phyloP scores from a whole-genome alignment of 306 rosid species.

The Sicyos baderoa region DNA sequence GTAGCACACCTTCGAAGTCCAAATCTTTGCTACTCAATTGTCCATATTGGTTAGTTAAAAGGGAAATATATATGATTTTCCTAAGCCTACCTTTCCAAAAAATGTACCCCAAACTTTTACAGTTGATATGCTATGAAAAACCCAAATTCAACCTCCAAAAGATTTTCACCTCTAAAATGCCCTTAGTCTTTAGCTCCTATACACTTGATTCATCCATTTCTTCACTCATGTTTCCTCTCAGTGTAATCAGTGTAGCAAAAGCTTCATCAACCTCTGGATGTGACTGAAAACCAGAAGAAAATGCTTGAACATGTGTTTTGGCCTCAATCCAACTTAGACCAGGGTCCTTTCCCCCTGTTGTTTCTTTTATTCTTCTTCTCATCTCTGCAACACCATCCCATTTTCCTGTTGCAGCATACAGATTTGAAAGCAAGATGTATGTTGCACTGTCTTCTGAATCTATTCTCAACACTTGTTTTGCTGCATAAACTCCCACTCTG shows the following conservation, averaged over 20 bases:
- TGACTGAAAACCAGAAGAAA: slow-evolving; percentile 52
- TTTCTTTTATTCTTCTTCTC: slow-evolving; percentile 47
- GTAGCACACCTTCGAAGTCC: too few species aligned
- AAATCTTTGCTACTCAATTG: too few species aligned
- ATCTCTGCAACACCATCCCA: slow-evolving; percentile 55
- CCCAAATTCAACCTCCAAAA: neutral
- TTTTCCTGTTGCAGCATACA: slow-evolving; percentile 51
- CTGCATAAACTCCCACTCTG: slow-evolving; percentile 58
- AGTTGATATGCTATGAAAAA: neutral
- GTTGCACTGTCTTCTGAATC: slow-evolving; percentile 65
- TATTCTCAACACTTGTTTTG: slow-evolving; percentile 44
- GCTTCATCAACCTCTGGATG: slow-evolving; percentile 49
- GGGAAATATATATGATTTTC: neutral
- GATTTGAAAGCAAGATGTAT: slow-evolving; percentile 60
- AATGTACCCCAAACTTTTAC: neutral
- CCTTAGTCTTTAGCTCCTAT: too few species aligned
- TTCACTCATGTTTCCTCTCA: slow-evolving; percentile 46
- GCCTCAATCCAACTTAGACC: slow-evolving; percentile 79
- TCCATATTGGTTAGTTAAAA: too few species aligned
- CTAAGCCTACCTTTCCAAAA: neutral
- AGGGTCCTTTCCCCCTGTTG: slow-evolving; percentile 47
- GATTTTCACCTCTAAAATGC: neutral
- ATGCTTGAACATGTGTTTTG: slow-evolving; percentile 45
- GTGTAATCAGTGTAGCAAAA: slow-evolving; percentile 38
- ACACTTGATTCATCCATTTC: slow-evolving; percentile 29